Conservation (phyloP, 371 early-diverging fungal species). For the Apophysomyces trapeziformis region DNA sequence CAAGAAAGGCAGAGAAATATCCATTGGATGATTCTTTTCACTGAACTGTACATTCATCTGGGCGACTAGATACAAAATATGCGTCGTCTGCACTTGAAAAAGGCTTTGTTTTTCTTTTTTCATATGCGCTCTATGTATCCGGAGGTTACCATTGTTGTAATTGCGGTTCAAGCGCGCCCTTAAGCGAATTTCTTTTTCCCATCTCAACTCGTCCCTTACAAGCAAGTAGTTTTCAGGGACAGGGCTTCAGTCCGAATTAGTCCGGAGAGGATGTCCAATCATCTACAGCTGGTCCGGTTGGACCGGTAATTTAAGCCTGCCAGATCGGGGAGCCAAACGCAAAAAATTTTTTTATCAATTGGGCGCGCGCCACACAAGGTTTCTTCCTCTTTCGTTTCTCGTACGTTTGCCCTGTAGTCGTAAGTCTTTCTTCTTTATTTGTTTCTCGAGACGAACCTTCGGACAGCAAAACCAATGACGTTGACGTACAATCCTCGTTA, state of each 20-base stretch:
- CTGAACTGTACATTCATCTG: neutral
- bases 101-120: neutral
- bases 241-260: no score
- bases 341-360: slow-evolving; percentile 7
- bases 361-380: slow-evolving; percentile 10
- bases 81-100: no score
- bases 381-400: slow-evolving; percentile 11
- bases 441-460: neutral
- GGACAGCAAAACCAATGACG: neutral
- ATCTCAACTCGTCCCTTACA: no score
- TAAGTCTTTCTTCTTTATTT: neutral
- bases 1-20: no score
- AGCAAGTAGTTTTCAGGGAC: no score
- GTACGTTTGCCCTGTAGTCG: slow-evolving; percentile 12
- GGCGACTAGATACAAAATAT: neutral
- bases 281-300: no score
- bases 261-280: no score
- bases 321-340: neutral
- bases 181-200: no score
- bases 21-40: no score
- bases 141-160: neutral
- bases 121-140: neutral
- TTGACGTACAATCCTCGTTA: slow-evolving; percentile 18
- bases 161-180: no score
- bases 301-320: no score